phyloP scores from a whole-genome alignment of 192 early-diverging fungal species.

The Borealophlyctis nickersoniae region DNA sequence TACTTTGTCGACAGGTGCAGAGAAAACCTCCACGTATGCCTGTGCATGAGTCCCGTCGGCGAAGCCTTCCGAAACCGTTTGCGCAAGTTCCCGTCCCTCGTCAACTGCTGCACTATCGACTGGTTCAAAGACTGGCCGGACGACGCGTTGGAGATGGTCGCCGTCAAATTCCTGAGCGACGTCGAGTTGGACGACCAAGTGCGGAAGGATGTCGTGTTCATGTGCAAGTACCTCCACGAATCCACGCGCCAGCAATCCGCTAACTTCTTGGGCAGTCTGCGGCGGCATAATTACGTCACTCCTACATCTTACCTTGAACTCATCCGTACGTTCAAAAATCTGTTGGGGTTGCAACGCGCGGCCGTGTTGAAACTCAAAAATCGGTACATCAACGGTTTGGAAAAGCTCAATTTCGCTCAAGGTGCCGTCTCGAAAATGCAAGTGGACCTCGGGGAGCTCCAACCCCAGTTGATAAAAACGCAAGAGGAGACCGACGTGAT shows the following conservation, averaged over 20 bases:
- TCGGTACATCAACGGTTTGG: constrained; percentile 56
- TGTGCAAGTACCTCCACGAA: constrained; percentile 64
- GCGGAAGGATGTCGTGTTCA: constrained; percentile 45
- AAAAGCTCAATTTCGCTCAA: constrained; percentile 58
- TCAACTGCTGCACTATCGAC: constrained; percentile 64
- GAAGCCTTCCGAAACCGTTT: constrained; percentile 57
- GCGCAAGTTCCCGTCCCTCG: constrained; percentile 55
- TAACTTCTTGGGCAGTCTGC: constrained; percentile 37
- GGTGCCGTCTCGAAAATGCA: constrained; percentile 59
- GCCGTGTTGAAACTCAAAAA: constrained; percentile 46
- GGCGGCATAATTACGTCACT: constrained; percentile 60
- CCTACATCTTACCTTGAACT: constrained; percentile 61
- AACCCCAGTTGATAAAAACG: constrained; percentile 55
- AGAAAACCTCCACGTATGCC: constrained; percentile 55
- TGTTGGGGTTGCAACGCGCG: constrained; percentile 40
- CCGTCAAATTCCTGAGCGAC: constrained; percentile 50
- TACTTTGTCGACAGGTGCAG: constrained; percentile 54
- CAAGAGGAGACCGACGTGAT: constrained; percentile 54
- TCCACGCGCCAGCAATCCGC: constrained; percentile 46
- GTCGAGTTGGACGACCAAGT: constrained; percentile 49
- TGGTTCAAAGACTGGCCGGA: constrained; percentile 65
- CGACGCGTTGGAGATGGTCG: constrained; percentile 58
- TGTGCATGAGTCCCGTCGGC: constrained; percentile 60
- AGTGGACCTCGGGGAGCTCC: constrained; percentile 53
- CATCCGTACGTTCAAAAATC: constrained; percentile 54